phyloP scores from a whole-genome alignment of 306 rosid genomes.

The Cotoneaster glaucophyllus region DNA sequence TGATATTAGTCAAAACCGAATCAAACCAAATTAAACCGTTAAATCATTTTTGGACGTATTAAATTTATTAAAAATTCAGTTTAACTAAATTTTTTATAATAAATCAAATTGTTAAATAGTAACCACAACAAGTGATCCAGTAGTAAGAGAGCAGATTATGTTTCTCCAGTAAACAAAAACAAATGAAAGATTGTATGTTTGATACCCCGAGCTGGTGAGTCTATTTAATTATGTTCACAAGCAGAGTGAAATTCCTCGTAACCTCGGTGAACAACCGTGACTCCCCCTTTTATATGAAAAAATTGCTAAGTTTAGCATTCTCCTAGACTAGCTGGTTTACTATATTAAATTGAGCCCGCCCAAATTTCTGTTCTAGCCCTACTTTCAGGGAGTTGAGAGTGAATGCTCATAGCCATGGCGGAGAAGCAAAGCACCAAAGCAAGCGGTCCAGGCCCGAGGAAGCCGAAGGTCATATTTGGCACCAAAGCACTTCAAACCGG shows the following conservation, averaged over 20 bases:
- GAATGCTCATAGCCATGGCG: slow-evolving; percentile 30
- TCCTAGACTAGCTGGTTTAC: not conserved
- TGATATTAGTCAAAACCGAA: no score
- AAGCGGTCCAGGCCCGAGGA: slow-evolving; percentile 16
- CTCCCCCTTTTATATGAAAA: no score
- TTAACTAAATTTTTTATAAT: no score
- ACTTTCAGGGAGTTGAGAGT: not conserved
- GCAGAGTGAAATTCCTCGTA: accelerated
- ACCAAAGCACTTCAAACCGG: slow-evolving; percentile 32
- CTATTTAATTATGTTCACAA: accelerated
- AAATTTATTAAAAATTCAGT: no score
- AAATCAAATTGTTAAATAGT: no score
- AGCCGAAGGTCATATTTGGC: slow-evolving; percentile 27
- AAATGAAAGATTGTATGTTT: no score
- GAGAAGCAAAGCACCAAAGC: slow-evolving; percentile 34
- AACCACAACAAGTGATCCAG: no score
- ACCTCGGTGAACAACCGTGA: no score
- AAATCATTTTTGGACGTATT: no score
- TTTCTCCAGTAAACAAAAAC: no score
- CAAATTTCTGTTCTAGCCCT: slow-evolving; percentile 2
- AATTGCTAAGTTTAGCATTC: not conserved
- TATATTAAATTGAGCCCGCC: not conserved
- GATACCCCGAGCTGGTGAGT: accelerated
- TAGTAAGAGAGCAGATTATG: accelerated
- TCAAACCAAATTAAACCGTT: no score